These are phyloP conservation scores for Pleomassaria siparia DNA, from an alignment of 2,329 filamentous ascomycete genomes.

Conservation along the genomic window DNA sequence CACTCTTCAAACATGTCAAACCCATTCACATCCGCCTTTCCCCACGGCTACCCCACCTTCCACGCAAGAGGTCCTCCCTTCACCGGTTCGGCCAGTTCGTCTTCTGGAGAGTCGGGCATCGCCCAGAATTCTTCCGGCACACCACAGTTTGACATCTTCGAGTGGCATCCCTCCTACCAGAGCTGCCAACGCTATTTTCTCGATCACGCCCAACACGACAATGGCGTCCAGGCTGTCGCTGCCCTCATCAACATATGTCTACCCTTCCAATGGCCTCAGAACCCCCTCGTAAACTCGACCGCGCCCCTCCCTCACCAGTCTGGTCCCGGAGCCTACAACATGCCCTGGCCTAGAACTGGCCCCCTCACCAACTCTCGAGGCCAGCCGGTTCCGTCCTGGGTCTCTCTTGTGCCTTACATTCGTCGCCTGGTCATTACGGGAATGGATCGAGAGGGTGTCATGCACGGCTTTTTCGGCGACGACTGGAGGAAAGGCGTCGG, in stretches of 20 bases:
- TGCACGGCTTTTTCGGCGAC: slow-evolving; percentile 96
- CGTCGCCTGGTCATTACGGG: slow-evolving; percentile 88
- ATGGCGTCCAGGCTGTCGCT: slow-evolving; percentile 81
- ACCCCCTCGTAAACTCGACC: slow-evolving; percentile 49
- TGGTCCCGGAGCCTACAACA: slow-evolving; percentile 36
- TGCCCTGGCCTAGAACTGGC: slow-evolving; percentile 46
- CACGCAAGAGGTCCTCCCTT: slow-evolving; percentile 29
- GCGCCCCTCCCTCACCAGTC: slow-evolving; percentile 34
- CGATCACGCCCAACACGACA: slow-evolving; percentile 83
- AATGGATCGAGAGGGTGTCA: slow-evolving; percentile 81
- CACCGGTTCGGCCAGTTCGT: slow-evolving; percentile 25
- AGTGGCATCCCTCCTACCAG: slow-evolving; percentile 90
- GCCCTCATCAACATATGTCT: slow-evolving; percentile 90
- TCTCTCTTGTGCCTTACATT: slow-evolving; percentile 85
- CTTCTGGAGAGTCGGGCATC: slow-evolving; percentile 23
- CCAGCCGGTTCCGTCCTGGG: slow-evolving; percentile 45
- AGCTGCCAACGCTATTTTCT: slow-evolving; percentile 90
- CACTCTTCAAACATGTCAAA: slow-evolving; percentile 4
- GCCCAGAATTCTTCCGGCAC: slow-evolving; percentile 21
- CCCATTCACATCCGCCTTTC: slow-evolving; percentile 3
- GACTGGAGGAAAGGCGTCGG: slow-evolving; percentile 82
- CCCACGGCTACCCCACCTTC: slow-evolving; percentile 33
- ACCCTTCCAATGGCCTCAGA: slow-evolving; percentile 71
- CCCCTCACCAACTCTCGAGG: slow-evolving; percentile 42
- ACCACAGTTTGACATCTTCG: slow-evolving; percentile 73